These are phyloP conservation scores for Aspergillus sp. DNA, from an alignment of 2,329 filamentous ascomycete genomes.

Conservation along the genomic window DNA sequence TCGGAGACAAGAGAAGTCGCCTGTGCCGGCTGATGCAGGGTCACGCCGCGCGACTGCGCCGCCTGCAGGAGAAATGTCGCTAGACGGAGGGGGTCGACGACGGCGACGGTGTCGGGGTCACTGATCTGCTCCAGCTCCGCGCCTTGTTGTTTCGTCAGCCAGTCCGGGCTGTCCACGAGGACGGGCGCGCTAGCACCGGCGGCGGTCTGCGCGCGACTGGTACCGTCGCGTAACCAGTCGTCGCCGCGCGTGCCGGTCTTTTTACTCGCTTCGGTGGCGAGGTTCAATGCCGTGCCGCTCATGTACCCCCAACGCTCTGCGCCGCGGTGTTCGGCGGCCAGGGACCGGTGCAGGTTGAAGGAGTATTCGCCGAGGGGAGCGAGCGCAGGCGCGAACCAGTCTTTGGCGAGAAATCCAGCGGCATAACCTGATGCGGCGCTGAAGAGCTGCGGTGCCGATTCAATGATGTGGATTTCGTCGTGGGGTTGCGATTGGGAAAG, in stretches of 20 bases:
- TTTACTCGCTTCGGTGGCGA: conserved; percentile 39
- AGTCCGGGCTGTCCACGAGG: conserved; percentile 48
- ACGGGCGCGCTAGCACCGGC: conserved; percentile 36
- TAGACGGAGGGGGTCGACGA: conserved; percentile 66
- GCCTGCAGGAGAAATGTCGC: conserved; percentile 64
- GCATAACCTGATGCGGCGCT: conserved; percentile 72
- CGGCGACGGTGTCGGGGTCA: conserved; percentile 59
- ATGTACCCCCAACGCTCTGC: conserved; percentile 59
- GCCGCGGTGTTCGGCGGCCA: conserved; percentile 62
- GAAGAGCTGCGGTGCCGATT: conserved; percentile 62
- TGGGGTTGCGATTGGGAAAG: conserved; percentile 49
- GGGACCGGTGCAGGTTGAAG: conserved; percentile 65
- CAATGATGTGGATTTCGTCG: conserved; percentile 56
- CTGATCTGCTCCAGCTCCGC: conserved; percentile 63
- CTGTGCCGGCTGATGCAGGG: conserved; percentile 63
- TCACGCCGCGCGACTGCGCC: conserved; percentile 60
- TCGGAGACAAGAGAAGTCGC: conserved; percentile 56
- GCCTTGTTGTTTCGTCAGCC: conserved; percentile 58
- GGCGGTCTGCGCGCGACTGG: conserved; percentile 59
- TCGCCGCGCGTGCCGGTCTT: conserved; percentile 50
- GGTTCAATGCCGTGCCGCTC: conserved; percentile 59
- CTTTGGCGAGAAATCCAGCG: conserved; percentile 69
- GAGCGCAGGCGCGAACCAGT: conserved; percentile 66
- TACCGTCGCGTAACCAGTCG: conserved; percentile 66
- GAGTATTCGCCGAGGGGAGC: conserved; percentile 64